These are phyloP conservation scores for Paramyrothecium roridum DNA, from an alignment of 2,329 filamentous ascomycete species.

Conservation along the genomic window DNA sequence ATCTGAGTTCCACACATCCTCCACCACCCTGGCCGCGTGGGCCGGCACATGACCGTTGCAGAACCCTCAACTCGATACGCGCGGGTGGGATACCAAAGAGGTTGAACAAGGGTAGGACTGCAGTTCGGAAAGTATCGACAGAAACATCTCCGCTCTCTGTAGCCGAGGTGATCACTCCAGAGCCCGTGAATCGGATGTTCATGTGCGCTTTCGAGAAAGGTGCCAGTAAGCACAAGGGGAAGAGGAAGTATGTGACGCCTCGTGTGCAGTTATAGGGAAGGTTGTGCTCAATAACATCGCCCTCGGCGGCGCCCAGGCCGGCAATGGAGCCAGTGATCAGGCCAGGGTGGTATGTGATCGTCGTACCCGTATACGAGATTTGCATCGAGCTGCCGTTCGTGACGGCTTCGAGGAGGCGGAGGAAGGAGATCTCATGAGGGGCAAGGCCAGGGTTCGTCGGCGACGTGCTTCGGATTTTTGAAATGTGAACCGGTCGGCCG, in stretches of 20 bases:
- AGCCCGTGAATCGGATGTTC: slow-evolving; percentile 85
- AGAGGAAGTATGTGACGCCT: slow-evolving; percentile 87
- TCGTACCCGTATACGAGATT: slow-evolving; percentile 94
- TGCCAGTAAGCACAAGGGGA: slow-evolving; percentile 84
- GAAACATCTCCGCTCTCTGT: slow-evolving; percentile 84
- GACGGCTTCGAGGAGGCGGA: slow-evolving; percentile 88
- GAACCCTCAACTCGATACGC: slow-evolving; percentile 80
- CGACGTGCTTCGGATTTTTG: slow-evolving; percentile 85
- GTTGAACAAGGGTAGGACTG: slow-evolving; percentile 84
- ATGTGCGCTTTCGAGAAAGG: slow-evolving; percentile 91
- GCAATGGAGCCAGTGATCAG: slow-evolving; percentile 83
- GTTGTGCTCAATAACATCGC: slow-evolving; percentile 77
- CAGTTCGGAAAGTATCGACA: slow-evolving; percentile 89
- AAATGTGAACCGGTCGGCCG: slow-evolving; percentile 84
- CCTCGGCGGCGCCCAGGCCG: slow-evolving; percentile 66
- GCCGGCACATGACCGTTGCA: slow-evolving; percentile 76
- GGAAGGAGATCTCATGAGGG: slow-evolving; percentile 90
- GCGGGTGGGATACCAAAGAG: slow-evolving; percentile 80
- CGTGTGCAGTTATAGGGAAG: slow-evolving; percentile 73
- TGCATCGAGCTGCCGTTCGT: slow-evolving; percentile 95
- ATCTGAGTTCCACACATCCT: slow-evolving; percentile 89
- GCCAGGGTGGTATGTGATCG: slow-evolving; percentile 86
- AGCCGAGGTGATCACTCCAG: slow-evolving; percentile 86
- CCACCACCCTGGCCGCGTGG: slow-evolving; percentile 75
- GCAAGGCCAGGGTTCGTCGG: slow-evolving; percentile 85